Evolutionary conservation across 768 basidiomycete species (phyloP), one percentile per base, ranked within the genome.

Genomic region (Leccinellum albellum): DNA sequence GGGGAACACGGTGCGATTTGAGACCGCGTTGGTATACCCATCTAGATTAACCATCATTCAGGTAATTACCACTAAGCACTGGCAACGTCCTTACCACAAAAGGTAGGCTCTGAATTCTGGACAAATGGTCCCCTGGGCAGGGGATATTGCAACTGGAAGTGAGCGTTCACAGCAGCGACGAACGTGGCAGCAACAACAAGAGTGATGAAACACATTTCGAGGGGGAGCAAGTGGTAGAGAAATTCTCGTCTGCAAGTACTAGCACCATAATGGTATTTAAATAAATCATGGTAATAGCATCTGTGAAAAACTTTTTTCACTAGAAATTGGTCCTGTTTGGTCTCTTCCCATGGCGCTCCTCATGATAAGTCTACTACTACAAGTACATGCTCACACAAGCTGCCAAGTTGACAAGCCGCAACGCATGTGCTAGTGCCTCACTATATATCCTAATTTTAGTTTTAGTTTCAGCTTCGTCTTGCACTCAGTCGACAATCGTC

Each of bases 141-240:
- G 17, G 92, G 93, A 70, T 82, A 93, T 64, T 86, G 81, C 44
- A 94, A 76, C 62, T 88, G 86, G 74, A 94, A 94, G 71, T 95
- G 92, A 8, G 89, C 91, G 49, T 74, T 75, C 29, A 76, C 84
- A 42, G 74, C 68, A 32, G 78, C 65, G 14, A 75, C 71, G 23
- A 81, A 68, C 33, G 70, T 63, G 35, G 72, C 65, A 26, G 82
- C 55, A 55, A 81, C 32, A 55, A 73, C 40, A 47, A 77, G 48
- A 56, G 72, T 57, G 28, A 73, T 23, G 62, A 75, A 60, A 57
- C 57, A 69, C 78, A 80, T 79, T 17, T 17, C 54, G 29, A 10
- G 28, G 17, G 47, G 55, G 24, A 21, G n/a, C 4, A 31, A 33
- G 12, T 21, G 40, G 50, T 26, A 29, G 49, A 49, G 40, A 32